These are phyloP conservation scores for Albizia julibrissin DNA, from an alignment of 306 rosid species.

Conservation along the genomic window DNA sequence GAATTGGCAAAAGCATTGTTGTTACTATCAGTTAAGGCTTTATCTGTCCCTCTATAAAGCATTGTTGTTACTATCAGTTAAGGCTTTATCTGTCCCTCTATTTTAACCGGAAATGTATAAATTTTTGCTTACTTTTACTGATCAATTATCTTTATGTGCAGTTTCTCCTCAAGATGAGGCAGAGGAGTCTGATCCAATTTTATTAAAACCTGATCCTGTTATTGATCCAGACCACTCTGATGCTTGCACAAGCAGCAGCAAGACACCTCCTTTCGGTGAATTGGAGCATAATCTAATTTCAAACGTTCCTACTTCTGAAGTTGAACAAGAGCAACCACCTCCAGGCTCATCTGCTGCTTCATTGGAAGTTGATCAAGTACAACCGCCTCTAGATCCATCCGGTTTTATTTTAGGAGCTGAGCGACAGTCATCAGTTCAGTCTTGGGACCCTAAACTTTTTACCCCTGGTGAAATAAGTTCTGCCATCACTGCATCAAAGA, in stretches of 20 bases:
- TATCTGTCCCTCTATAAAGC: too few relatives aligned
- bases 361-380: slow-evolving; percentile 34
- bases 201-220: slow-evolving; percentile 32
- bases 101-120: background rate
- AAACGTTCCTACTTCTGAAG: slow-evolving; percentile 35
- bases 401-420: slow-evolving; percentile 14
- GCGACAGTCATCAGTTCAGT: slow-evolving; percentile 9
- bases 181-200: slow-evolving; percentile 30
- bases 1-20: too few relatives aligned
- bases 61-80: background rate
- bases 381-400: slow-evolving; percentile 28
- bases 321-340: slow-evolving; percentile 27
- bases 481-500: slow-evolving; percentile 60
- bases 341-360: slow-evolving; percentile 25
- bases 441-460: slow-evolving; percentile 27
- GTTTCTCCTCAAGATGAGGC: slow-evolving; percentile 42
- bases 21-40: too few relatives aligned
- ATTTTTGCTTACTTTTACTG: slow-evolving; percentile 15
- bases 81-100: background rate
- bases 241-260: slow-evolving; percentile 22
- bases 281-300: slow-evolving; percentile 25
- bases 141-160: slow-evolving; percentile 33
- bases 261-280: slow-evolving; percentile 27
- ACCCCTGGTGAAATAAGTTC: slow-evolving; percentile 47
- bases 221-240: slow-evolving; percentile 20